A percentile compares a stretch with the other conserved stretches of the same genome.
phyloP scores from a whole-genome alignment of 1,139 yeast species.

The Scheffersomyces segobiensis region DNA sequence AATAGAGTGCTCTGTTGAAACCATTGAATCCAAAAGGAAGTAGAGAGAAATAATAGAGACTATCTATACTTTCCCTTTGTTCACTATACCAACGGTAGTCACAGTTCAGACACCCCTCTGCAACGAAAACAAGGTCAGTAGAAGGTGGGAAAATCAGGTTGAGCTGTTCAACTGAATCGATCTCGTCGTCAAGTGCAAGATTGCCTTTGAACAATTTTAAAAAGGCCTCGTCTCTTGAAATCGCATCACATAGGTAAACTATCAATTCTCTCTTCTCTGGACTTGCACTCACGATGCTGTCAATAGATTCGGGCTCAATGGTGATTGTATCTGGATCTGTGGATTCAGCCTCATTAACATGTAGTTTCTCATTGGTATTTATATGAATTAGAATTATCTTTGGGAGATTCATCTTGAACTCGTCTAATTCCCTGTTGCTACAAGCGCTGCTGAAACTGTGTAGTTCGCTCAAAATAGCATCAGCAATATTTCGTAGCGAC shows the following conservation, averaged over 20 bases:
- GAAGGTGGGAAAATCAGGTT: conserved; percentile 13
- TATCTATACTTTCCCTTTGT: background rate
- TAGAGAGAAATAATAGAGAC: background rate
- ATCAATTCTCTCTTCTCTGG: conserved; percentile 10
- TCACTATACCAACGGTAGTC: conserved; percentile 5
- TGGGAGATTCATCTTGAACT: conserved; percentile 18
- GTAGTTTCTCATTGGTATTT: background rate
- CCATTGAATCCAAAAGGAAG: background rate
- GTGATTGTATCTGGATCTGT: background rate
- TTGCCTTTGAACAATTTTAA: background rate
- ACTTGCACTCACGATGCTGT: background rate
- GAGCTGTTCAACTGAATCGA: conserved; percentile 5
- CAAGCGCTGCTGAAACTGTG: conserved; percentile 19
- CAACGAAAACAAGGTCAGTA: conserved; percentile 16
- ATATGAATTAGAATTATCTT: conserved; percentile 10
- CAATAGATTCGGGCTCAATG: background rate
- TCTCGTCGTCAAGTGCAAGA: background rate
- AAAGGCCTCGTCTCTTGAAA: conserved; percentile 10
- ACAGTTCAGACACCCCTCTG: conserved; percentile 3
- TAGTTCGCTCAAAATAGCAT: conserved; percentile 26
- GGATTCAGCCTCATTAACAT: background rate
- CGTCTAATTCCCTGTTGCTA: conserved; percentile 12
- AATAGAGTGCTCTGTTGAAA: background rate
- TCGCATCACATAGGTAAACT: conserved; percentile 19
- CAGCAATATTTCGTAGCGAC: conserved; percentile 11